Conservation (phyloP, 805 yeast species). For the Pichia californica region DNA sequence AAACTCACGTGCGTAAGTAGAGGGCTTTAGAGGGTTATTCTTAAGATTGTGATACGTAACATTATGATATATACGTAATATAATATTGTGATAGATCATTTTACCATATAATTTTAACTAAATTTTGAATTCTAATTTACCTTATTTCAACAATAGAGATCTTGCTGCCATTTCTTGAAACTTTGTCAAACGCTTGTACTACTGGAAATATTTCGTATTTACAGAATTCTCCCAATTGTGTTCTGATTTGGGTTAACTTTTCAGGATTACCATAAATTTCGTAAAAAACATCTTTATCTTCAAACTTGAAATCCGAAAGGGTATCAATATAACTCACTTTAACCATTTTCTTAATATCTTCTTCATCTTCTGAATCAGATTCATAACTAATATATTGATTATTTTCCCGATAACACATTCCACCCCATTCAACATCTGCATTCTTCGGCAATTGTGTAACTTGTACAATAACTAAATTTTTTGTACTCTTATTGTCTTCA, state of each 20-base stretch:
- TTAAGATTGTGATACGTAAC: too few species aligned
- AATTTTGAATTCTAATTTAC: not conserved
- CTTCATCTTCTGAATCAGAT: conserved; percentile 29
- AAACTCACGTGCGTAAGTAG: not conserved
- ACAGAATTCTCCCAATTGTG: not conserved
- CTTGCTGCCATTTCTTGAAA: conserved; percentile 1
- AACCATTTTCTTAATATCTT: conserved; percentile 28
- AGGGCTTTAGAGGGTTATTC: not conserved
- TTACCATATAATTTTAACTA: too few species aligned
- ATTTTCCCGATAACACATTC: conserved; percentile 40
- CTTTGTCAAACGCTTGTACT: conserved; percentile 11
- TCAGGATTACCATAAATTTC: conserved; percentile 15
- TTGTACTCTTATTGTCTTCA: conserved; percentile 15
- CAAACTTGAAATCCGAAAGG: conserved; percentile 33
- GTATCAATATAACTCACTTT: conserved; percentile 40
- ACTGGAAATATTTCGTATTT: conserved; percentile 23
- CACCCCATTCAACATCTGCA: conserved; percentile 74
- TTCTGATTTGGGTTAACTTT: not conserved
- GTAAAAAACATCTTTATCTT: conserved; percentile 13
- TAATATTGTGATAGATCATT: too few species aligned
- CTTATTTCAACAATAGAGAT: conserved; percentile 13
- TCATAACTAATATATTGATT: conserved; percentile 38
- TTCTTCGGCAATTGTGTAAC: conserved; percentile 55
- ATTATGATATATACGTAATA: too few species aligned
- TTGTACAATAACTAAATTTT: conserved; percentile 43